phyloP scores from a whole-genome alignment of 106 monocot genomes.

The Agapanthus africanus region DNA sequence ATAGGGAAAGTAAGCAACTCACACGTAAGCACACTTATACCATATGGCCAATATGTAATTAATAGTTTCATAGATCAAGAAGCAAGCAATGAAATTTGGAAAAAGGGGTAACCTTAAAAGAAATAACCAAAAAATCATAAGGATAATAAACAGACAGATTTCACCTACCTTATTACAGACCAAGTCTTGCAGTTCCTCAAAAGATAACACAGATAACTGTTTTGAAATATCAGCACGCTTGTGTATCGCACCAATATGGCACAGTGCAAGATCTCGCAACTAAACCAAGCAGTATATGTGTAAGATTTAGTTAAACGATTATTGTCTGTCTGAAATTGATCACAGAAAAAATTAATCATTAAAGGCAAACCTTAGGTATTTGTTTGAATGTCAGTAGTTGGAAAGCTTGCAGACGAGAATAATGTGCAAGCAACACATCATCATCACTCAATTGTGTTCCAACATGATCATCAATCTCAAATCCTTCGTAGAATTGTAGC shows the following conservation, averaged over 20 bases:
- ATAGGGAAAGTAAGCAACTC: background rate
- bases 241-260: slow-evolving; percentile 87
- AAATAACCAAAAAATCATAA: no score
- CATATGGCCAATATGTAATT: background rate
- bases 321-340: background rate
- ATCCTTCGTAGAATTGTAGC: slow-evolving; percentile 95
- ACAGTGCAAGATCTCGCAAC: slow-evolving; percentile 76
- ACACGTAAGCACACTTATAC: background rate
- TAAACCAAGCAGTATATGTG: slow-evolving; percentile 20
- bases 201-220: slow-evolving; percentile 61
- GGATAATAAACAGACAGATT: no score
- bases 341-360: background rate
- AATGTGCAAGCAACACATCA: slow-evolving; percentile 82
- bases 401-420: slow-evolving; percentile 93
- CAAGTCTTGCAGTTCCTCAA: slow-evolving; percentile 78
- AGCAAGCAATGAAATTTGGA: background rate
- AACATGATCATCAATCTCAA: slow-evolving; percentile 98
- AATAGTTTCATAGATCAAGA: slow-evolving; percentile 2
- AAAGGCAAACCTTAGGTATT: slow-evolving; percentile 68
- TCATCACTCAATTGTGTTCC: slow-evolving; percentile 90
- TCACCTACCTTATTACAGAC: slow-evolving; percentile 81
- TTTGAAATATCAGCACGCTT: slow-evolving; percentile 85
- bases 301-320: background rate
- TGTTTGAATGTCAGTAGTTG: slow-evolving; percentile 90
- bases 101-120: background rate